Evolutionary conservation across 1,139 yeast genomes (phyloP).

Genomic region (Pichia sp.): DNA sequence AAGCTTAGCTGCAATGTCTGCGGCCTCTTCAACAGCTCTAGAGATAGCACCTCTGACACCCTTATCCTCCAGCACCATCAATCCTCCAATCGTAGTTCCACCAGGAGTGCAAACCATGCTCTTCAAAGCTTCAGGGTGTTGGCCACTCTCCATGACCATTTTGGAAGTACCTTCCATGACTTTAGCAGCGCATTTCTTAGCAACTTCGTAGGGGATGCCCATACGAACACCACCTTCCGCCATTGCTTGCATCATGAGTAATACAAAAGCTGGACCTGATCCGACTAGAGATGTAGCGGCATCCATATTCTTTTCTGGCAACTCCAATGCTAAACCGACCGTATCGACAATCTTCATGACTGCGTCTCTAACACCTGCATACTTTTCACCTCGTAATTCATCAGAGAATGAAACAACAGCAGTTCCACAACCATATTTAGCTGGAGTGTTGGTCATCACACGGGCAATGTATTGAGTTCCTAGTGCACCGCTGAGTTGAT

Average conservation of each 20-base stretch:
- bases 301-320: constrained; percentile 89
- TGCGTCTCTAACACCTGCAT: constrained; percentile 40
- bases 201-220: constrained; percentile 87
- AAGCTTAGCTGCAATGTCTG: constrained; percentile 71
- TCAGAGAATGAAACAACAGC: constrained; percentile 74
- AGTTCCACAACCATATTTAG: constrained; percentile 86
- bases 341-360: constrained; percentile 55
- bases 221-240: constrained; percentile 91
- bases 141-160: constrained; percentile 79
- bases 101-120: constrained; percentile 96
- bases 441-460: constrained; percentile 98
- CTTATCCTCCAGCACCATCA: constrained; percentile 85
- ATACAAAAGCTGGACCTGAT: constrained; percentile 93
- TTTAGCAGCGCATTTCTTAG: constrained; percentile 87
- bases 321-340: constrained; percentile 64
- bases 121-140: constrained; percentile 87
- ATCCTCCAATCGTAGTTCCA: constrained; percentile 96
- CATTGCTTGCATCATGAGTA: constrained; percentile 83
- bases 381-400: constrained; percentile 25
- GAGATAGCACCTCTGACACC: constrained; percentile 85
- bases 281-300: constrained; percentile 95
- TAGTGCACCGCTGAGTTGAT: constrained; percentile 45
- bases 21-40: constrained; percentile 86
- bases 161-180: constrained; percentile 95
- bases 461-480: constrained; percentile 62